These are phyloP conservation scores for Phylloporus arenicola DNA, from an alignment of 768 basidiomycete species.

Conservation along the genomic window DNA sequence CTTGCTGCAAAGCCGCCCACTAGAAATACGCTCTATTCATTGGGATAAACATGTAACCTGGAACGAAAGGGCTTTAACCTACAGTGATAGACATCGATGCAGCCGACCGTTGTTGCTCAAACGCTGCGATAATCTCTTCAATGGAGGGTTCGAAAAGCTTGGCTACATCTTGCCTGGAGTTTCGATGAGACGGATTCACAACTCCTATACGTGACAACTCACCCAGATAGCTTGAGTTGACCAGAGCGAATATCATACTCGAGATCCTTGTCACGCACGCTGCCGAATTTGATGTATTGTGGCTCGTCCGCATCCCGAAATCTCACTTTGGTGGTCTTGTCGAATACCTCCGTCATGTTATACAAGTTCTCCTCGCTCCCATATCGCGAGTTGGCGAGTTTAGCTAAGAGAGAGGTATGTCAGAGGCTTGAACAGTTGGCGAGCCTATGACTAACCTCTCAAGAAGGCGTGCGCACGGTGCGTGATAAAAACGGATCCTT, in stretches of 20 bases:
- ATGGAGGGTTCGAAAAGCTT: conserved; percentile 41
- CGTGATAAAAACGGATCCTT: conserved; percentile 36
- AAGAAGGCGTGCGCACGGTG: conserved; percentile 25
- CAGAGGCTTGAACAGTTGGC: not conserved
- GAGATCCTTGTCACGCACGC: conserved; percentile 29
- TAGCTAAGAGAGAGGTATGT: conserved; percentile 13
- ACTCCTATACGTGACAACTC: not conserved
- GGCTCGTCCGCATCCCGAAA: conserved; percentile 34
- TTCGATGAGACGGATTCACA: not conserved
- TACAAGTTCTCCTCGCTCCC: conserved; percentile 27
- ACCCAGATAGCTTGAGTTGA: conserved; percentile 36
- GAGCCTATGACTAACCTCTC: conserved; percentile 13
- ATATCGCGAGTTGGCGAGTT: conserved; percentile 26
- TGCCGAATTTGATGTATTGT: conserved; percentile 38
- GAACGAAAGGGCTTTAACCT: conserved; percentile 19
- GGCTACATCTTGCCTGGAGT: conserved; percentile 31
- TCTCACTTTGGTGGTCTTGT: conserved; percentile 33
- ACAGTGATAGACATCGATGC: conserved; percentile 8
- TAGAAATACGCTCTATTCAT: conserved; percentile 35
- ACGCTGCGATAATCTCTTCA: conserved; percentile 29
- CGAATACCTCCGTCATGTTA: conserved; percentile 32
- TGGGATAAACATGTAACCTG: not conserved
- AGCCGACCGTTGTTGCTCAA: conserved; percentile 24
- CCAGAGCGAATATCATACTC: conserved; percentile 33
- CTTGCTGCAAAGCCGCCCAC: conserved; percentile 47